A percentile compares a stretch with the other conserved stretches of the same genome.
phyloP scores from a whole-genome alignment of 768 basidiomycete species.

The Pisolithus sp. region DNA sequence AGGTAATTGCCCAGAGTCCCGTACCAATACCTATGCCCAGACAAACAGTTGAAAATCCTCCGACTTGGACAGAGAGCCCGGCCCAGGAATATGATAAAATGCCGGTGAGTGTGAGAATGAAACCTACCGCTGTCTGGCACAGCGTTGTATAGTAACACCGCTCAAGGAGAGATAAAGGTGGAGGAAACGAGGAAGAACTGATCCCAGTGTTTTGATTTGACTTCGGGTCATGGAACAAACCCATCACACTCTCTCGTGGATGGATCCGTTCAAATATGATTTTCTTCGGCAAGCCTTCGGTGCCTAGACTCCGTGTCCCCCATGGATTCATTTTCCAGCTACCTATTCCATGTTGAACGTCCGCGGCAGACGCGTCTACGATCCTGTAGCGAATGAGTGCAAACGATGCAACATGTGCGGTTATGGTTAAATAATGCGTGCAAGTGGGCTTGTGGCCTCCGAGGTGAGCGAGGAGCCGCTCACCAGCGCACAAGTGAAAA shows the following conservation, averaged over 20 bases:
- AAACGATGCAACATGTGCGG: slow-evolving; percentile 25
- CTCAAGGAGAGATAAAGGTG: slow-evolving; percentile 12
- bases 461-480: slow-evolving; percentile 3
- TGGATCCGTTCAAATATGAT: slow-evolving; percentile 13
- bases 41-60: slow-evolving; percentile 18
- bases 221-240: background rate
- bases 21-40: slow-evolving; percentile 15
- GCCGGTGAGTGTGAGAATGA: slow-evolving; percentile 20
- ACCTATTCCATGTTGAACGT: slow-evolving; percentile 7
- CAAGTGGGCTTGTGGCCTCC: background rate
- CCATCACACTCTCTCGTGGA: background rate
- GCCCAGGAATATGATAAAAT: slow-evolving; percentile 22
- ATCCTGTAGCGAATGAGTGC: slow-evolving; percentile 23
- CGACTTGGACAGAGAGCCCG: slow-evolving; percentile 17
- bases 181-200: background rate
- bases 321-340: background rate
- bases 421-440: slow-evolving; percentile 17
- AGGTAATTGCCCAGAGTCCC: slow-evolving; percentile 21
- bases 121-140: slow-evolving; percentile 17
- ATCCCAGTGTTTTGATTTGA: background rate
- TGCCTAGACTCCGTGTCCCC: slow-evolving; percentile 1
- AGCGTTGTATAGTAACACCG: slow-evolving; percentile 23
- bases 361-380: slow-evolving; percentile 12
- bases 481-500: slow-evolving; percentile 26
- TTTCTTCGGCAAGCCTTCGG: slow-evolving; percentile 2